A percentile compares a stretch with the other conserved stretches of the same genome.
Evolutionary conservation across 2,329 filamentous ascomycete species (phyloP).

Genomic region (Penicillium sp.): DNA sequence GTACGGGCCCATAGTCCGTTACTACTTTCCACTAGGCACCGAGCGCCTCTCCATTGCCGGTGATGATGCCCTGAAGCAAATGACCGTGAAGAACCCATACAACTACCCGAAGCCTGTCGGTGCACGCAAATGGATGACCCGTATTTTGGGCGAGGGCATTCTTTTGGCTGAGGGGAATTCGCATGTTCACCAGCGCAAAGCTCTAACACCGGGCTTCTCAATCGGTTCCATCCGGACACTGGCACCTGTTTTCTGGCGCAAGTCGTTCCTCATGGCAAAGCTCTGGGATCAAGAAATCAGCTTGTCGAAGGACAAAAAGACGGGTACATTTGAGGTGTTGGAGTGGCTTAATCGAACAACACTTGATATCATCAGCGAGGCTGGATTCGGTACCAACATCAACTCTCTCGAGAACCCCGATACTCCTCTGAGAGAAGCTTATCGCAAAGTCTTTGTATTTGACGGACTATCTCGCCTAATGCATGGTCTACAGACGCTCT

Average conservation of each 20-base stretch:
- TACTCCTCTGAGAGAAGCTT: conserved; percentile 37
- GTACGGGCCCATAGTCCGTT: conserved; percentile 42
- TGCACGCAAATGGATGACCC: conserved; percentile 41
- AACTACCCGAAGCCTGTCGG: conserved; percentile 38
- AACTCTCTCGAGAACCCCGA: conserved; percentile 37
- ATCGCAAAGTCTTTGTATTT: conserved; percentile 42
- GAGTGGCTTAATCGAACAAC: conserved; percentile 45
- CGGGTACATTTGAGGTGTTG: conserved; percentile 33
- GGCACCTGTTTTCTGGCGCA: conserved; percentile 40
- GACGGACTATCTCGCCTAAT: conserved; percentile 33
- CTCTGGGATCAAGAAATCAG: conserved; percentile 37
- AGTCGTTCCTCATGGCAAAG: conserved; percentile 41
- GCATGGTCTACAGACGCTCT: conserved; percentile 43
- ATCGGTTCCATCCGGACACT: conserved; percentile 37
- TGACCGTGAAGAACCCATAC: conserved; percentile 43
- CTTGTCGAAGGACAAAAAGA: conserved; percentile 21
- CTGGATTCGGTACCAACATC: conserved; percentile 41
- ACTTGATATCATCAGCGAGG: conserved; percentile 43
- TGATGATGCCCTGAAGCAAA: conserved; percentile 43
- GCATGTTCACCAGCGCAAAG: conserved; percentile 41
- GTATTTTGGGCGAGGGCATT: conserved; percentile 43
- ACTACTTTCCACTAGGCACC: conserved; percentile 46
- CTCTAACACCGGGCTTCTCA: conserved; percentile 37
- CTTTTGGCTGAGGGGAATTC: conserved; percentile 42
- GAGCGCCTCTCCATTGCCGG: conserved; percentile 44